Evolutionary conservation across 495 filamentous ascomycete species (phyloP).

Genomic region (Penicillium malachiteum): DNA sequence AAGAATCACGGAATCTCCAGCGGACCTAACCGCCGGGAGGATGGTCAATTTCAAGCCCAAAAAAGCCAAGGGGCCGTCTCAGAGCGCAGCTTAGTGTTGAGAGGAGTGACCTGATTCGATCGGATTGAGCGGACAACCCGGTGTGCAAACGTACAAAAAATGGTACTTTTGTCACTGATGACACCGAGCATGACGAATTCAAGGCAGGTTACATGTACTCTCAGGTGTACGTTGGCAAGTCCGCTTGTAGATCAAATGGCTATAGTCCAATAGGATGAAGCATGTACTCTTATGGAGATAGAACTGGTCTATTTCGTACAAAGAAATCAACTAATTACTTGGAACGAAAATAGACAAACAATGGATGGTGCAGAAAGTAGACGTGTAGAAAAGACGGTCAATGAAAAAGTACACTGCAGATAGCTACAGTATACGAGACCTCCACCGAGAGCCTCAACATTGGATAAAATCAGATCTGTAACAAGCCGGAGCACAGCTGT

Average conservation of each 20-base stretch:
- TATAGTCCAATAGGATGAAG: no score
- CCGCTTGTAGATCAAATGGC: neutral
- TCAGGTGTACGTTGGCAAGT: no score
- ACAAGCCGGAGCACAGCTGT: neutral
- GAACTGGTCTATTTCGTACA: no score
- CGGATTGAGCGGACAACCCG: neutral
- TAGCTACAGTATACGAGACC: neutral
- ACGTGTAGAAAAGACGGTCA: neutral
- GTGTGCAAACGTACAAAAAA: neutral
- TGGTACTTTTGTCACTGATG: conserved; percentile 5
- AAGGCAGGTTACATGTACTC: neutral
- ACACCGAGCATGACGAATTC: neutral
- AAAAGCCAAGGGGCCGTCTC: conserved; percentile 1
- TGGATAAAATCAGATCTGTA: neutral
- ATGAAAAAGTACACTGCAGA: neutral
- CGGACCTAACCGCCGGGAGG: conserved; percentile 1
- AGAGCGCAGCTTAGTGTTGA: neutral
- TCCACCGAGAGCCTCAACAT: neutral
- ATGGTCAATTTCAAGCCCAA: neutral
- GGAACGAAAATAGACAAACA: neutral
- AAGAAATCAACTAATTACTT: no score
- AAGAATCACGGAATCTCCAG: neutral
- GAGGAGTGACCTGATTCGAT: neutral
- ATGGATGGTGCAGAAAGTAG: neutral
- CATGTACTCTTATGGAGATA: no score